phyloP scores from a whole-genome alignment of 129 eudicot genomes.

The Tagetes patula region DNA sequence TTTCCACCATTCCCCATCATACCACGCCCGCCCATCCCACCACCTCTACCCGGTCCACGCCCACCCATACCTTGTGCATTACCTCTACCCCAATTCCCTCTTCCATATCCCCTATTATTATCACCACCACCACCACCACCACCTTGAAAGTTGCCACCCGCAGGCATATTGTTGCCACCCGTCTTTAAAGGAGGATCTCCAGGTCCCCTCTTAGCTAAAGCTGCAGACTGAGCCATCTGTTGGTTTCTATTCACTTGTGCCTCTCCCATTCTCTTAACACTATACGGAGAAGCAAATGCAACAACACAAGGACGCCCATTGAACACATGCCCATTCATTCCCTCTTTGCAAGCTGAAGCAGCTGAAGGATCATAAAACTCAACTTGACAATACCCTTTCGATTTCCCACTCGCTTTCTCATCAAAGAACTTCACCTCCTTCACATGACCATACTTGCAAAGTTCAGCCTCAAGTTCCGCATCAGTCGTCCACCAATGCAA shows the following conservation, averaged over 20 bases:
- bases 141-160: constrained; percentile 51
- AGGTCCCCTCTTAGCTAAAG: constrained; percentile 49
- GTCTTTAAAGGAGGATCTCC: constrained; percentile 45
- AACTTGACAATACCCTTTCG: constrained; percentile 84
- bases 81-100: constrained; percentile 92
- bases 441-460: constrained; percentile 69
- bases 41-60: constrained; percentile 67
- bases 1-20: constrained; percentile 48
- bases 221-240: constrained; percentile 42
- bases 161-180: constrained; percentile 35
- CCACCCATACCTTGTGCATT: constrained; percentile 65
- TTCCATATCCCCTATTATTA: constrained; percentile 56
- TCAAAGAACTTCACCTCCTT: constrained; percentile 85
- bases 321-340: constrained; percentile 87
- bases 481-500: constrained; percentile 98
- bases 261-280: constrained; percentile 77
- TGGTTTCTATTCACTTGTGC: constrained; percentile 65
- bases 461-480: constrained; percentile 68
- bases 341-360: constrained; percentile 82
- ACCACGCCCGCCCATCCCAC: constrained; percentile 63
- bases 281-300: constrained; percentile 71
- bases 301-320: constrained; percentile 90
- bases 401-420: constrained; percentile 87
- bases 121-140: constrained; percentile 34
- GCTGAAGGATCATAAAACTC: constrained; percentile 70